Conservation (phyloP, 2,329 filamentous ascomycete species). For the Claviceps maximensis region DNA sequence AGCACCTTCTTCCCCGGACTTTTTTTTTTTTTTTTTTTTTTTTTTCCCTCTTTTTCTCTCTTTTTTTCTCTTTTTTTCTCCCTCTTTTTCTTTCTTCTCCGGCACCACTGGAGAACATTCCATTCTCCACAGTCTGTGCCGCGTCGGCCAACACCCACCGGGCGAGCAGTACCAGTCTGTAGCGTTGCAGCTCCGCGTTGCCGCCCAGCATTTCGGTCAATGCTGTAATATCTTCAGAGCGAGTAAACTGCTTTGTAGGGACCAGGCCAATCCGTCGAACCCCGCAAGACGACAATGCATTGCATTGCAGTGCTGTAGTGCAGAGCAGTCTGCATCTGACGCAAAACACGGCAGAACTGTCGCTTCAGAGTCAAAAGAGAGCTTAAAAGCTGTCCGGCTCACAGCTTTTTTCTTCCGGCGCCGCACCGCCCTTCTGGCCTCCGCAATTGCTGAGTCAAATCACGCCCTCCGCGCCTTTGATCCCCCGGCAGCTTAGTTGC, state of each 20-base stretch:
- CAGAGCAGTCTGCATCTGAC: not conserved
- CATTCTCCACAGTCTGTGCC: not conserved
- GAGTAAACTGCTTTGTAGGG: not conserved
- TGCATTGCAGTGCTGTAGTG: not conserved
- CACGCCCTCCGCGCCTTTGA: not conserved
- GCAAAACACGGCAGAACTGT: not conserved
- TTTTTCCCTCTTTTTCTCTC: no score
- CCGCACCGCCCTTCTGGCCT: not conserved
- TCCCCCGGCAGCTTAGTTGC: not conserved
- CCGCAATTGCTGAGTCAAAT: not conserved
- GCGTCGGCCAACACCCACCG: not conserved
- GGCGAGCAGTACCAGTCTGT: not conserved
- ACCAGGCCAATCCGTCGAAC: not conserved
- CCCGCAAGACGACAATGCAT: not conserved
- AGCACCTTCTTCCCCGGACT: not conserved
- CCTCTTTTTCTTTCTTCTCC: not conserved
- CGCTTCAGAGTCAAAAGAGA: not conserved
- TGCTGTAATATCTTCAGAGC: not conserved
- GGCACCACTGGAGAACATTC: not conserved
- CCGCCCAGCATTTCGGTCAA: not conserved
- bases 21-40: no score
- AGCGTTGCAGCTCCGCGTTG: not conserved
- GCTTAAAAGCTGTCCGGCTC: not conserved
- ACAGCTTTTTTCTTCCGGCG: not conserved
- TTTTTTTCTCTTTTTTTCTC: not conserved